Conservation (phyloP, 768 basidiomycete species). For the Neoboletus magnificus region DNA sequence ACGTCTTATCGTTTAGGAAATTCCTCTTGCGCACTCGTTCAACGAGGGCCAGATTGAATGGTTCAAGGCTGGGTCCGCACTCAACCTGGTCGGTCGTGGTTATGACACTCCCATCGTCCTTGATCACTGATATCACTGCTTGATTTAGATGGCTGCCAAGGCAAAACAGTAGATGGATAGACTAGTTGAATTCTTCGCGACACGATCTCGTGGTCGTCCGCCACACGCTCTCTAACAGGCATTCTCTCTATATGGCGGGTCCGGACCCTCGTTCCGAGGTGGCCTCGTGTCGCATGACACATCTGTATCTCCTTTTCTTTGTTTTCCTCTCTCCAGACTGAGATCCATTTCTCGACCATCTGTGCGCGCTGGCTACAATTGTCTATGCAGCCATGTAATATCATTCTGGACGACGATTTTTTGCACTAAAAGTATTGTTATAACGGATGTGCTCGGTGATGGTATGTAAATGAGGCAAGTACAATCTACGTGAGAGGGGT, state of each 20-base stretch:
- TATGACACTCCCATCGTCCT: neutral
- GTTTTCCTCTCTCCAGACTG: neutral
- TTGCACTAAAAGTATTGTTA: constrained; percentile 9
- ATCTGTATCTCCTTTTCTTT: neutral
- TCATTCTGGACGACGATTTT: constrained; percentile 12
- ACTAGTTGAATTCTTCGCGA: neutral
- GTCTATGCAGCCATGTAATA: constrained; percentile 26
- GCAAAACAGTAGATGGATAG: constrained; percentile 43
- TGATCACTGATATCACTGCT: neutral
- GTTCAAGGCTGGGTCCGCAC: constrained; percentile 97
- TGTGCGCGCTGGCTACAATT: constrained; percentile 13
- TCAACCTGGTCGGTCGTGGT: constrained; percentile 67
- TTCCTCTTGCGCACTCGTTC: constrained; percentile 87
- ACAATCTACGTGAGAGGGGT: neutral
- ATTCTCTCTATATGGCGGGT: neutral
- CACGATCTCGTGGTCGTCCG: neutral
- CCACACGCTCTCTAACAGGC: neutral
- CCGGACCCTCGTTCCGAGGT: neutral
- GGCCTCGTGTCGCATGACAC: neutral
- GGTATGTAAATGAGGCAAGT: neutral
- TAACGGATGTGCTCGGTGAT: neutral
- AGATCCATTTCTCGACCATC: neutral
- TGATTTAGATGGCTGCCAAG: constrained; percentile 61
- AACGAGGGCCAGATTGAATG: constrained; percentile 97
- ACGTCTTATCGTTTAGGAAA: constrained; percentile 42